Evolutionary conservation across 106 monocot genomes (phyloP).

Genomic region (Amphibolis antarctica): DNA sequence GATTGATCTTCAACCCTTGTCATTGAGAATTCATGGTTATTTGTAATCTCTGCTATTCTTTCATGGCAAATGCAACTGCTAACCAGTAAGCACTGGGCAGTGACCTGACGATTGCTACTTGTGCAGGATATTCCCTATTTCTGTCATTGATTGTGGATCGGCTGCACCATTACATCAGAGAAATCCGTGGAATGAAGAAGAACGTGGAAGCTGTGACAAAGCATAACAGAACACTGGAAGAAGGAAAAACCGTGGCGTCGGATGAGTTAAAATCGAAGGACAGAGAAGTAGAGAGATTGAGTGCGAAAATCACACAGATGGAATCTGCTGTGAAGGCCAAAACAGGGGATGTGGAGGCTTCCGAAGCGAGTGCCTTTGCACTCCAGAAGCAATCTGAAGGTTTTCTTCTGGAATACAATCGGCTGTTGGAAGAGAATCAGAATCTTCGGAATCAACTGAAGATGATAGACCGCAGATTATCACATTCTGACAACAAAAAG

Average conservation of each 20-base stretch:
- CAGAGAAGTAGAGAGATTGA: constrained; percentile 1
- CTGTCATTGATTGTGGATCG: constrained; percentile 14
- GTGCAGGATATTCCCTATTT: constrained; percentile 17
- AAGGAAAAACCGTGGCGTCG: constrained; percentile 23
- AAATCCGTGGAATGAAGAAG: constrained; percentile 16
- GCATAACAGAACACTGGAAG: constrained; percentile 8
- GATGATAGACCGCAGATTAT: constrained; percentile 1
- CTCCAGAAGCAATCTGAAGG: constrained; percentile 74
- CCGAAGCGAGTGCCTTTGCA: constrained; percentile 5
- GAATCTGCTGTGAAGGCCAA: constrained; percentile 4
- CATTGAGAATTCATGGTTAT: too few relatives aligned
- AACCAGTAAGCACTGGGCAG: background rate
- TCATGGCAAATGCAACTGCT: too few relatives aligned
- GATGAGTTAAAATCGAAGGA: constrained; percentile 19
- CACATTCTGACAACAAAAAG: constrained; percentile 9
- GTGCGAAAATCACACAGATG: constrained; percentile 7
- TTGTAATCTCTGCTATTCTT: too few relatives aligned
- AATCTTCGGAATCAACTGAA: constrained; percentile 6
- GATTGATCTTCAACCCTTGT: background rate
- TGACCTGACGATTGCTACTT: background rate
- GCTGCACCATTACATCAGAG: constrained; percentile 16
- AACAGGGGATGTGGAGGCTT: background rate
- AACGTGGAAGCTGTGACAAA: constrained; percentile 8
- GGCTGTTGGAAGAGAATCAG: constrained; percentile 29
- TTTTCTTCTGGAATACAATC: constrained; percentile 59